These are phyloP conservation scores for Cladophialophora psammophila DNA, from an alignment of 2,329 filamentous ascomycete genomes.

Conservation along the genomic window DNA sequence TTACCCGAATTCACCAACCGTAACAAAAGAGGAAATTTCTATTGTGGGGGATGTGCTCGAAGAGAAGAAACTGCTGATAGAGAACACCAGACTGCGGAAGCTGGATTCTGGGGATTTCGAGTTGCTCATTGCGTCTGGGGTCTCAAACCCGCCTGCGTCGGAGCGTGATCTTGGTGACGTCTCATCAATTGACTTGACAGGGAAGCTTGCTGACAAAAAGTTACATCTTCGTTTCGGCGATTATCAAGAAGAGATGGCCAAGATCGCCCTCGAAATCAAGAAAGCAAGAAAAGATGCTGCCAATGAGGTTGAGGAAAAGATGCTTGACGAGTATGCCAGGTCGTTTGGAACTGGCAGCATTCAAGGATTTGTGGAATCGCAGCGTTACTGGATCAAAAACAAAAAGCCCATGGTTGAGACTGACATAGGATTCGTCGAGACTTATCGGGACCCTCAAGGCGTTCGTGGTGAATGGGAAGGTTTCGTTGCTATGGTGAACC, in stretches of 20 bases:
- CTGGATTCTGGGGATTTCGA: slow-evolving; percentile 70
- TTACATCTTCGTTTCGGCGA: slow-evolving; percentile 78
- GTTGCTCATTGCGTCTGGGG: slow-evolving; percentile 75
- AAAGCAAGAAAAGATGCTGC: slow-evolving; percentile 73
- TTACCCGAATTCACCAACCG: slow-evolving; percentile 77
- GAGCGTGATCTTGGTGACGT: slow-evolving; percentile 75
- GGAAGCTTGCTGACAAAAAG: slow-evolving; percentile 69
- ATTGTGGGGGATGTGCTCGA: slow-evolving; percentile 76
- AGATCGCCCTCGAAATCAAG: slow-evolving; percentile 69
- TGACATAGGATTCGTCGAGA: slow-evolving; percentile 85
- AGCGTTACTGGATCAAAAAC: slow-evolving; percentile 82
- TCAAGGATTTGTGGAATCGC: slow-evolving; percentile 79
- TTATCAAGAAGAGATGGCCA: slow-evolving; percentile 73
- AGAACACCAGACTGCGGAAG: slow-evolving; percentile 80
- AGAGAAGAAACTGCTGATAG: slow-evolving; percentile 71
- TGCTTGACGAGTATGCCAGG: slow-evolving; percentile 75
- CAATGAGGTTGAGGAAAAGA: slow-evolving; percentile 76
- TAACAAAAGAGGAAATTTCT: slow-evolving; percentile 77
- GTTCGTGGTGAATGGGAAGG: slow-evolving; percentile 86
- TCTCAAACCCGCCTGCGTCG: slow-evolving; percentile 64
- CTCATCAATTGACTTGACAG: slow-evolving; percentile 67
- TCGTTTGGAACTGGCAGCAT: slow-evolving; percentile 79
- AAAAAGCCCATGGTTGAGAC: slow-evolving; percentile 81
- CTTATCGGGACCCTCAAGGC: slow-evolving; percentile 82
- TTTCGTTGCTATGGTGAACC: slow-evolving; percentile 80